A percentile compares a stretch with the other conserved stretches of the same genome.
These are phyloP conservation scores for Talaromyces islandicus DNA, from an alignment of 2,329 filamentous ascomycete species.

Conservation along the genomic window DNA sequence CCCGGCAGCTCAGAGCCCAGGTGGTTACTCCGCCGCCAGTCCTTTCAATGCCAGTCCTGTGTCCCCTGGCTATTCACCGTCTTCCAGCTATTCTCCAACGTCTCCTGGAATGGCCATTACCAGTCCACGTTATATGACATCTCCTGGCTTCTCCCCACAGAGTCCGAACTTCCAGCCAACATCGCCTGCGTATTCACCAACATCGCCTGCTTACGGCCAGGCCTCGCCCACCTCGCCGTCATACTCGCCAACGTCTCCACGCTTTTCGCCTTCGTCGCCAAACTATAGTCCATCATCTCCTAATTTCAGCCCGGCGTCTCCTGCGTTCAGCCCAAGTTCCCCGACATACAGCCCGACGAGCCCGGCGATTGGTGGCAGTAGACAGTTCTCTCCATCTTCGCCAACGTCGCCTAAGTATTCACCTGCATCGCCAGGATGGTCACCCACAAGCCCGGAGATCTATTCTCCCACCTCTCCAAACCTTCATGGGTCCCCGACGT, in stretches of 20 bases:
- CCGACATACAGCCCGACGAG: constrained; percentile 54
- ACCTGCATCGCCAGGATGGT: constrained; percentile 49
- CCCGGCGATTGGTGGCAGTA: constrained; percentile 39
- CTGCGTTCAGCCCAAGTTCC: constrained; percentile 51
- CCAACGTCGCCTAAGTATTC: constrained; percentile 51
- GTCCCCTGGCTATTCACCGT: constrained; percentile 62
- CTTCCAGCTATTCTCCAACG: constrained; percentile 64
- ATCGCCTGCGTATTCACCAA: constrained; percentile 67
- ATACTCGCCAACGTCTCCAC: constrained; percentile 51
- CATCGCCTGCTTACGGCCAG: constrained; percentile 64
- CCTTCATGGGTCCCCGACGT: constrained; percentile 41
- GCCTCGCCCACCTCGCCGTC: constrained; percentile 57
- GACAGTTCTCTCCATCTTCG: constrained; percentile 39
- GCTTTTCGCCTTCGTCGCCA: constrained; percentile 53
- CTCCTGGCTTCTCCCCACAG: constrained; percentile 49
- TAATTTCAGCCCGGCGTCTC: constrained; percentile 47
- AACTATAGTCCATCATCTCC: constrained; percentile 57
- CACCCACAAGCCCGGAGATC: constrained; percentile 41
- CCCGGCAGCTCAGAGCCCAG: constrained; percentile 62
- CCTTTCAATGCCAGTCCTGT: constrained; percentile 69
- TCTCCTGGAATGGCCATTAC: constrained; percentile 60
- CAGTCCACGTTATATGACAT: constrained; percentile 51
- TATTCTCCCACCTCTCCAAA: constrained; percentile 48
- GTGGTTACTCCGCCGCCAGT: constrained; percentile 59
- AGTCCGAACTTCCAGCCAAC: constrained; percentile 51